phyloP scores from a whole-genome alignment of 495 filamentous ascomycete species.

The Jackrogersella multiformis region DNA sequence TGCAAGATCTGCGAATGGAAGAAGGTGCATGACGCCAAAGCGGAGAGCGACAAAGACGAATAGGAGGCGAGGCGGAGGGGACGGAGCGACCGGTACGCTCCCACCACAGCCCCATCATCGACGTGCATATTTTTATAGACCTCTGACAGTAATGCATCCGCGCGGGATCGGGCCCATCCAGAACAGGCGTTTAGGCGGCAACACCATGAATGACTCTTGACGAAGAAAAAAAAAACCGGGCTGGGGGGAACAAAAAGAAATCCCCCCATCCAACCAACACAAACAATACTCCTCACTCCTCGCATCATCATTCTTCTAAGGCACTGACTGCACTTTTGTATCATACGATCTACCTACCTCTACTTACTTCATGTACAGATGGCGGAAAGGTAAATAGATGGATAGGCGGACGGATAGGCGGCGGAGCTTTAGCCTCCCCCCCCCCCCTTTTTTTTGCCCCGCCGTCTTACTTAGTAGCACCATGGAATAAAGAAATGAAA shows the following conservation, averaged over 20 bases:
- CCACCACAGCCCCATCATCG: conserved; percentile 38
- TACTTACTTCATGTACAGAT: conserved; percentile 17
- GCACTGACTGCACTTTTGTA: conserved; percentile 31
- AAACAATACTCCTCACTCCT: conserved; percentile 40
- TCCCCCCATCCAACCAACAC: conserved; percentile 11
- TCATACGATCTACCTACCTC: conserved; percentile 35
- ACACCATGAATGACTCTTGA: conserved; percentile 38
- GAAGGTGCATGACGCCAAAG: conserved; percentile 58
- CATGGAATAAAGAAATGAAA: conserved; percentile 1
- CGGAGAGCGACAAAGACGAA: conserved; percentile 52
- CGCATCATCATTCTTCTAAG: conserved; percentile 18
- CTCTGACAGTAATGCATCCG: conserved; percentile 41
- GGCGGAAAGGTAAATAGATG: conserved; percentile 11
- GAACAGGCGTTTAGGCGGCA: conserved; percentile 44
- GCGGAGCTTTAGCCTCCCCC: background rate
- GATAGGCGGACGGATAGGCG: background rate
- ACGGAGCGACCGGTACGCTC: conserved; percentile 29
- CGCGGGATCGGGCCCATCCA: conserved; percentile 43
- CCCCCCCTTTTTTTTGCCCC: background rate
- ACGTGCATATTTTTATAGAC: conserved; percentile 40
- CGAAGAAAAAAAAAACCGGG: conserved; percentile 20
- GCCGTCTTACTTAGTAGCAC: conserved; percentile 7
- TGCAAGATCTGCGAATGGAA: conserved; percentile 70
- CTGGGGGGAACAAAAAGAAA: conserved; percentile 9
- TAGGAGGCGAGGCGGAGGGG: conserved; percentile 32